Conservation (phyloP, 306 rosid genomes). For the Gillenia trifoliata region DNA sequence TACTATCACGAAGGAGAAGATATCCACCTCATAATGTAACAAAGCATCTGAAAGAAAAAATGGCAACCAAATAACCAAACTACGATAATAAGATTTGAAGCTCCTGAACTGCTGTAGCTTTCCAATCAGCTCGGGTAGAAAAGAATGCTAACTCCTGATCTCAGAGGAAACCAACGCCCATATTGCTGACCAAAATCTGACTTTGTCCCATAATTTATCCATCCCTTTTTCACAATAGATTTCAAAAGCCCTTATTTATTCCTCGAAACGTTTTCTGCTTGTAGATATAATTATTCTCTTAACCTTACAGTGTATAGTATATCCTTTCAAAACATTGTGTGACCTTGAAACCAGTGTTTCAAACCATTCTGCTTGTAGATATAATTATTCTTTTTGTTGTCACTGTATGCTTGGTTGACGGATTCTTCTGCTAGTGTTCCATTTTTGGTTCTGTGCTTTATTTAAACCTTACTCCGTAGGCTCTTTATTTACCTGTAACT, state of each 20-base stretch:
- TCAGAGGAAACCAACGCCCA: not conserved
- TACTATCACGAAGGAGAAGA: not conserved
- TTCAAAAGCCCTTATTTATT: not conserved
- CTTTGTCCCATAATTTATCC: not conserved
- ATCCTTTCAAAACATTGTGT: not conserved
- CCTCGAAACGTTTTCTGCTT: not conserved
- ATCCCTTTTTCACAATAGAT: not conserved
- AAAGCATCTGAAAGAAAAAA: not conserved
- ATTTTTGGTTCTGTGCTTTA: not conserved
- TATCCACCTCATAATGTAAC: not conserved
- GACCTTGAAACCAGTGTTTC: too few relatives aligned
- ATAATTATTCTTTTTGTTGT: too few relatives aligned
- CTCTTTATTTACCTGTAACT: not conserved
- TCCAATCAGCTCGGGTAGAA: too few relatives aligned
- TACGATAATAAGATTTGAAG: not conserved
- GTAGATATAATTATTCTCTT: not conserved
- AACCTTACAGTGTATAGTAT: not conserved
- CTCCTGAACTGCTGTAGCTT: not conserved
- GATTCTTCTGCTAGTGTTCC: not conserved
- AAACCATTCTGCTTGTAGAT: too few relatives aligned
- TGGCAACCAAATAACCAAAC: not conserved
- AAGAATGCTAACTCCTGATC: too few relatives aligned
- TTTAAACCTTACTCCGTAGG: not conserved
- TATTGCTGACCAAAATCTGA: not conserved
- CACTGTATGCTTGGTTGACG: not conserved